Evolutionary conservation across 2,329 filamentous ascomycete species (phyloP).

Genomic region (Endocalyx cinctus): DNA sequence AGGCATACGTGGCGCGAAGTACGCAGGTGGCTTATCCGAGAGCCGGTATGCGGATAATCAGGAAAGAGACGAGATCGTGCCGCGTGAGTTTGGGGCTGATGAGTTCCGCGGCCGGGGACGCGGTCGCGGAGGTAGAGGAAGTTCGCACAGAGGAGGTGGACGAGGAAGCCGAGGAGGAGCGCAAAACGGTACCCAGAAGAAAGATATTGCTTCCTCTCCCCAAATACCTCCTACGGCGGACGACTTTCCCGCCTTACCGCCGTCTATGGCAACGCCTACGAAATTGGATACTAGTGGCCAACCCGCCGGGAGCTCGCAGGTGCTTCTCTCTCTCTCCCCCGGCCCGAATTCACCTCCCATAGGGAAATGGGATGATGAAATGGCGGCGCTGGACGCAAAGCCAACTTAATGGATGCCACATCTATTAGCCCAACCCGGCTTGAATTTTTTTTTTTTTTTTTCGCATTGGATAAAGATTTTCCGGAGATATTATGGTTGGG

Average conservation of each 20-base stretch:
- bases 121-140: conserved; percentile 26
- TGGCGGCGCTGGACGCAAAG: conserved; percentile 44
- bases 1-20: conserved; percentile 17
- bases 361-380: conserved; percentile 55
- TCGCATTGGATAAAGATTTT: too few relatives aligned
- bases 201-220: conserved; percentile 15
- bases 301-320: conserved; percentile 4
- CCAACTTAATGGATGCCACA: conserved; percentile 1
- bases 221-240: conserved; percentile 29
- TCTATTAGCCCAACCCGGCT: too few relatives aligned
- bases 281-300: conserved; percentile 23
- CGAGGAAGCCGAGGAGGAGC: conserved; percentile 21
- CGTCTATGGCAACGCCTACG: conserved; percentile 15
- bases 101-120: conserved; percentile 30
- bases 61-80: conserved; percentile 23
- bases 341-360: conserved; percentile 30
- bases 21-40: conserved; percentile 30
- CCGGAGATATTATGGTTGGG: too few relatives aligned
- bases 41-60: conserved; percentile 38
- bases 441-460: too few relatives aligned
- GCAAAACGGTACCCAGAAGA: conserved; percentile 13
- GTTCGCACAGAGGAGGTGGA: conserved; percentile 13
- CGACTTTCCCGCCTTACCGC: conserved; percentile 38
- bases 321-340: conserved; percentile 23
- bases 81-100: conserved; percentile 23